Conservation (phyloP, 352 stramenopile species). For the Pseudoperonospora humuli region DNA sequence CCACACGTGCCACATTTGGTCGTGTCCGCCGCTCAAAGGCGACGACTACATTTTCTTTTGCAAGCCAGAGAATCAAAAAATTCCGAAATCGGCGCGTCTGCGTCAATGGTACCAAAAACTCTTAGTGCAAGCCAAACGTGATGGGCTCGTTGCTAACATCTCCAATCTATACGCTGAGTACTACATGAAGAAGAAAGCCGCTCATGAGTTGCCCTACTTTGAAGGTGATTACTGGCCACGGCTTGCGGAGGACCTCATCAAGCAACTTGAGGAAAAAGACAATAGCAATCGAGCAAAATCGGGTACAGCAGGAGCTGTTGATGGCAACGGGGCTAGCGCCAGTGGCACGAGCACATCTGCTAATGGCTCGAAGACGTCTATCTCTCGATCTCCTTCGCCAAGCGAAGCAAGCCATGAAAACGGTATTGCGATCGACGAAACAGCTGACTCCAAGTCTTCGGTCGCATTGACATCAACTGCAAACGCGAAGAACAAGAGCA, state of each 20-base stretch:
- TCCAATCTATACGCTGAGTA: constrained; percentile 85
- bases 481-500: constrained; percentile 62
- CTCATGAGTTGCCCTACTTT: constrained; percentile 95
- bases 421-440: constrained; percentile 1
- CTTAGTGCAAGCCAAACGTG: constrained; percentile 69
- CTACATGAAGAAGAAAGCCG: constrained; percentile 83
- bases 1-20: constrained; percentile 86
- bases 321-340: constrained; percentile 2
- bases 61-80: constrained; percentile 88
- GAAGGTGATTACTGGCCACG: constrained; percentile 98
- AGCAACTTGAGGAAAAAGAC: constrained; percentile 94
- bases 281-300: constrained; percentile 28
- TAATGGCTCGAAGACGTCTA: constrained; percentile 32
- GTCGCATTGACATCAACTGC: constrained; percentile 21
- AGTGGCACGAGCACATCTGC: constrained; percentile 6
- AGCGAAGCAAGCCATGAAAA: constrained; percentile 39
- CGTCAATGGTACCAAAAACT: constrained; percentile 85
- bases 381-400: constrained; percentile 41
- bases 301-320: constrained; percentile 8
- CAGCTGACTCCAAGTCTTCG: constrained; percentile 5
- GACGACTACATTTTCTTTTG: constrained; percentile 90
- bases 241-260: constrained; percentile 98
- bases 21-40: constrained; percentile 80
- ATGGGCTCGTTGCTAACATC: constrained; percentile 72
- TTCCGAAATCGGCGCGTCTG: constrained; percentile 80